phyloP scores from a whole-genome alignment of 208 protist species.

The Trypanosoma avium region DNA sequence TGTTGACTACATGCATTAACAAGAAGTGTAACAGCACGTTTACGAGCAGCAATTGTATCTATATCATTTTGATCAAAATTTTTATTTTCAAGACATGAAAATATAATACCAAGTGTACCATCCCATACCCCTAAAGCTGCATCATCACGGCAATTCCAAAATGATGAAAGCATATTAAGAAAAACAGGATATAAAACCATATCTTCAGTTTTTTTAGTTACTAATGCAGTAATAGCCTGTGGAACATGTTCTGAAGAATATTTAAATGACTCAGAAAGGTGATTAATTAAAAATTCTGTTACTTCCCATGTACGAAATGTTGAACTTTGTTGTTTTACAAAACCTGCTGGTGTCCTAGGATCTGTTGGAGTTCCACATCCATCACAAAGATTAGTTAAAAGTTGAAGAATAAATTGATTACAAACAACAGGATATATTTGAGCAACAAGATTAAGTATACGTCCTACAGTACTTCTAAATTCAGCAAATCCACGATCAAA shows the following conservation, averaged over 20 bases:
- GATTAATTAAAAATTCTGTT: conserved; percentile 67
- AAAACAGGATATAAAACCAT: conserved; percentile 77
- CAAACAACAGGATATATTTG: conserved; percentile 39
- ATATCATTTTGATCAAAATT: conserved; percentile 26
- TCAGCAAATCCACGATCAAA: conserved; percentile 64
- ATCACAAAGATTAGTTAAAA: conserved; percentile 46
- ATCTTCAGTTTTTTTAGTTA: conserved; percentile 45
- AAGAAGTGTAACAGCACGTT: conserved; percentile 44
- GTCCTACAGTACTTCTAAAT: conserved; percentile 47
- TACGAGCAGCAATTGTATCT: conserved; percentile 36
- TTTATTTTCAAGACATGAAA: conserved; percentile 31
- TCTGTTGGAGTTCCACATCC: conserved; percentile 49
- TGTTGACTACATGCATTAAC: conserved; percentile 32
- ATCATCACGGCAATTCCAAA: conserved; percentile 63
- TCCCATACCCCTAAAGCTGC: conserved; percentile 59
- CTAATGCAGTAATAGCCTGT: conserved; percentile 46
- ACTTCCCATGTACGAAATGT: conserved; percentile 77
- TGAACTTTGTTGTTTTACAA: conserved; percentile 67
- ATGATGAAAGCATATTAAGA: conserved; percentile 79
- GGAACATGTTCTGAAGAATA: conserved; percentile 39
- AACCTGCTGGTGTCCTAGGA: conserved; percentile 53
- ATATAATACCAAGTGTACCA: conserved; percentile 55
- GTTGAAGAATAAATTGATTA: conserved; percentile 48
- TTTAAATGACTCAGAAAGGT: conserved; percentile 61
- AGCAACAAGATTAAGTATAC: conserved; percentile 45